Conservation (phyloP, 2,329 filamentous ascomycete species). For the Blastomyces emzantsi region DNA sequence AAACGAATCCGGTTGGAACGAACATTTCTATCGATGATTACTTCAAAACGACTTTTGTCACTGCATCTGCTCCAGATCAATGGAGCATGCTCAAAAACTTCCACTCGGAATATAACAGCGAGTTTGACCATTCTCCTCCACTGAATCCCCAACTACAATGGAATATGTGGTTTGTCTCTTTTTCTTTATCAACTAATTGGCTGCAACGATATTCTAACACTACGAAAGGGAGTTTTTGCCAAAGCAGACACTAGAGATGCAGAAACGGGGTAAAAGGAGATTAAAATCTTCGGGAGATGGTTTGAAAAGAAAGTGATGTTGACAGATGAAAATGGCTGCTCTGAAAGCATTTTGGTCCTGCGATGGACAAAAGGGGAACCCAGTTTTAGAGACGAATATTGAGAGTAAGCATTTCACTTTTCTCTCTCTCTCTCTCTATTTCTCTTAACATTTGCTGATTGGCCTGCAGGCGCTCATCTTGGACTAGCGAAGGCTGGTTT, state of each 20-base stretch:
- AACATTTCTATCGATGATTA: neutral
- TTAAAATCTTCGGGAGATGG: neutral
- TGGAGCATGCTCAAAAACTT: neutral
- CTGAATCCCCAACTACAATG: neutral
- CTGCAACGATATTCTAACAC: neutral
- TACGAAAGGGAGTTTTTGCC: neutral
- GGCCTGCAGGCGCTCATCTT: neutral
- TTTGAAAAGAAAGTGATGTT: neutral
- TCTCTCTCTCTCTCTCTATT: neutral
- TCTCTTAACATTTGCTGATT: neutral
- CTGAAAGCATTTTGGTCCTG: slow-evolving; percentile 3
- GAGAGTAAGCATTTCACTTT: neutral
- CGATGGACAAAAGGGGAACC: slow-evolving; percentile 1
- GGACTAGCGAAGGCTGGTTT: neutral
- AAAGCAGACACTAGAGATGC: neutral
- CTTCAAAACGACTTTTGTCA: neutral
- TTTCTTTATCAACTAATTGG: neutral
- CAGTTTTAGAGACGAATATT: neutral
- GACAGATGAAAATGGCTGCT: neutral
- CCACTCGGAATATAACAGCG: neutral
- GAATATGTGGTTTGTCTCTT: slow-evolving; percentile 1
- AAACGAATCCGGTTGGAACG: slow-evolving; percentile 2
- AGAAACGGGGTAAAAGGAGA: neutral
- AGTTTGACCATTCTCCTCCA: neutral
- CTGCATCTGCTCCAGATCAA: neutral